Conservation (phyloP, 1,284 basidiomycete species). For the Puccinia triticina region DNA sequence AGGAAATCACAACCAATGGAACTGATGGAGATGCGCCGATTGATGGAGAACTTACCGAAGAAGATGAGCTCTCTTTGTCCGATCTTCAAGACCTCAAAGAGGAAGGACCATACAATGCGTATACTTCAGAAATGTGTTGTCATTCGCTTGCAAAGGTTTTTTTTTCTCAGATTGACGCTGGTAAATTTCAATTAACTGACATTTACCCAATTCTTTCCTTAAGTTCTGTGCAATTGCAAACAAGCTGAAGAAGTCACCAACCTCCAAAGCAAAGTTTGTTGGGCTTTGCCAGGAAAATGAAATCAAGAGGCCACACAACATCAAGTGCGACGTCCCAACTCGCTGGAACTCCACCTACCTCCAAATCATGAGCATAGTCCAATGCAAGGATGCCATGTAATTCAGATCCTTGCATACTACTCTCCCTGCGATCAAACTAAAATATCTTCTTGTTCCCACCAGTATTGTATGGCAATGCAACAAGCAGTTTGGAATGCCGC, state of each 20-base stretch:
- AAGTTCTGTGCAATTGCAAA: slow-evolving; percentile 10
- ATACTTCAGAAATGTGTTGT: neutral
- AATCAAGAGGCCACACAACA: slow-evolving; percentile 2
- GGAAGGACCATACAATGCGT: too few species aligned
- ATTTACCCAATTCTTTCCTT: too few species aligned
- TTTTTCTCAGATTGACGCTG: too few species aligned
- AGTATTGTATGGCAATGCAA: slow-evolving; percentile 9
- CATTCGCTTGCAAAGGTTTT: too few species aligned
- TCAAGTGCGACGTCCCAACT: neutral
- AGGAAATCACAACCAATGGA: too few species aligned
- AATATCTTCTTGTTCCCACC: neutral
- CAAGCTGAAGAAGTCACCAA: slow-evolving; percentile 6
- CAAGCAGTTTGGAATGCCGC: slow-evolving; percentile 2
- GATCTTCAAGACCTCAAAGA: too few species aligned
- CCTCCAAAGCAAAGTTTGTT: slow-evolving; percentile 10
- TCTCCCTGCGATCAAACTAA: neutral
- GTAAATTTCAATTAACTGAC: too few species aligned
- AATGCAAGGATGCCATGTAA: slow-evolving; percentile 3
- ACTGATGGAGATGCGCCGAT: too few species aligned
- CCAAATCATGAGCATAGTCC: neutral
- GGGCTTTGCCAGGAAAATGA: neutral
- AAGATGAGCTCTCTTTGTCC: too few species aligned
- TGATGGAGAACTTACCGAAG: too few species aligned
- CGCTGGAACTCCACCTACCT: slow-evolving; percentile 16
- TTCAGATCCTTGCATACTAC: neutral